Conservation (phyloP, 2,329 filamentous ascomycete genomes). For the Fusarium proliferatum region DNA sequence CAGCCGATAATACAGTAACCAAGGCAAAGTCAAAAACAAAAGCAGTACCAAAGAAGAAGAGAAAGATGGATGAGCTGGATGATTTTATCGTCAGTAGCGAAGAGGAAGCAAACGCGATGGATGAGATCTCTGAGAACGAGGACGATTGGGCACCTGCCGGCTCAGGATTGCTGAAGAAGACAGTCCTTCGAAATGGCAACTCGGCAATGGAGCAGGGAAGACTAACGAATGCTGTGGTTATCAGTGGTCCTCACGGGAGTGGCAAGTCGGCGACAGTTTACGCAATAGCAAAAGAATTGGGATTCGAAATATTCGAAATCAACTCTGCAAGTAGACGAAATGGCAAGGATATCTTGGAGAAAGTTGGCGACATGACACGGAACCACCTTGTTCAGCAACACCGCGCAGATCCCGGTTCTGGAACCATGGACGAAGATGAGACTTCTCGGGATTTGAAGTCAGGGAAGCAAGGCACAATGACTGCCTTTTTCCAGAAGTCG, state of each 20-base stretch:
- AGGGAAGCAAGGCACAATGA: conserved; percentile 82
- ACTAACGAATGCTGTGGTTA: conserved; percentile 80
- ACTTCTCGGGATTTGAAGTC: conserved; percentile 67
- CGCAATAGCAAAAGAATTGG: conserved; percentile 90
- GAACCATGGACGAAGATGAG: conserved; percentile 46
- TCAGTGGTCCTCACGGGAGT: conserved; percentile 89
- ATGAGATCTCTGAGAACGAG: conserved; percentile 74
- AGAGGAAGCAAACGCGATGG: conserved; percentile 77
- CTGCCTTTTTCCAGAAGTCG: conserved; percentile 78
- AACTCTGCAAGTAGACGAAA: conserved; percentile 85
- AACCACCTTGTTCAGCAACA: conserved; percentile 84
- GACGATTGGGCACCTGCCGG: conserved; percentile 56
- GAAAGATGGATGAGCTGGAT: conserved; percentile 79
- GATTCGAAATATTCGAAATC: conserved; percentile 95
- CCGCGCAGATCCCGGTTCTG: conserved; percentile 47
- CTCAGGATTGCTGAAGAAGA: conserved; percentile 59
- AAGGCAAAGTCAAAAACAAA: conserved; percentile 48
- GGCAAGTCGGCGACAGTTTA: conserved; percentile 95
- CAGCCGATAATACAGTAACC: conserved; percentile 50
- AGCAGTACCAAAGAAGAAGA: conserved; percentile 65
- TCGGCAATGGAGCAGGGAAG: conserved; percentile 58
- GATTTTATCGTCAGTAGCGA: conserved; percentile 84
- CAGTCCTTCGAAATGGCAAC: conserved; percentile 62
- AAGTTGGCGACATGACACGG: conserved; percentile 94
- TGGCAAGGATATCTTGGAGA: conserved; percentile 90